A percentile compares a stretch with the other conserved stretches of the same genome.
phyloP scores from a whole-genome alignment of 1,284 basidiomycete species.

The Thelephora terrestris region DNA sequence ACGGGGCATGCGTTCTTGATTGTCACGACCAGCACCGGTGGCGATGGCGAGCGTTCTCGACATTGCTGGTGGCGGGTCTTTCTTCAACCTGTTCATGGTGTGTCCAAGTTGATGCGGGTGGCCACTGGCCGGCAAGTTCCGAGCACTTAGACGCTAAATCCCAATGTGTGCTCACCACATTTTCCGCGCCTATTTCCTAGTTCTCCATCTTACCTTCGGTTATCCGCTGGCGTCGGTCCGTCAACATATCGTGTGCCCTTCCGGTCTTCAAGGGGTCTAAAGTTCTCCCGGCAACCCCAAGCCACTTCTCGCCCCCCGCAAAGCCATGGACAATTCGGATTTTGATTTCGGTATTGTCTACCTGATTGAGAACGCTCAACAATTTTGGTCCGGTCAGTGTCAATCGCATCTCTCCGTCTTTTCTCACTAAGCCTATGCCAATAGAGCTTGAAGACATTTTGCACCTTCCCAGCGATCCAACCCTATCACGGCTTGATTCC shows the following conservation, averaged over 20 bases:
- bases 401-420: constrained; percentile 1
- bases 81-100: constrained; percentile 14
- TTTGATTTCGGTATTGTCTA: constrained; percentile 58
- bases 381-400: constrained; percentile 76
- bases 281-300: background rate
- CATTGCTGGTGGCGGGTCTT: constrained; percentile 2
- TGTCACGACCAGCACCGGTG: constrained; percentile 11
- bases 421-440: background rate
- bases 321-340: constrained; percentile 17
- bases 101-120: background rate
- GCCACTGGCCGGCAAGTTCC: background rate
- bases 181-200: background rate
- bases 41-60: constrained; percentile 9
- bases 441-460: constrained; percentile 82
- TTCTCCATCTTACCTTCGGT: background rate
- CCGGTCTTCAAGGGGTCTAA: background rate
- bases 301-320: background rate
- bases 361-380: constrained; percentile 67
- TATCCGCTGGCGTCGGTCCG: background rate
- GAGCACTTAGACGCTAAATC: background rate
- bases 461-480: constrained; percentile 52
- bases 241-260: background rate
- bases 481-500: constrained; percentile 67
- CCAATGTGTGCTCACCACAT: background rate
- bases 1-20: background rate